Conservation (phyloP, 441 rosid genomes). For the Viola pubescens region DNA sequence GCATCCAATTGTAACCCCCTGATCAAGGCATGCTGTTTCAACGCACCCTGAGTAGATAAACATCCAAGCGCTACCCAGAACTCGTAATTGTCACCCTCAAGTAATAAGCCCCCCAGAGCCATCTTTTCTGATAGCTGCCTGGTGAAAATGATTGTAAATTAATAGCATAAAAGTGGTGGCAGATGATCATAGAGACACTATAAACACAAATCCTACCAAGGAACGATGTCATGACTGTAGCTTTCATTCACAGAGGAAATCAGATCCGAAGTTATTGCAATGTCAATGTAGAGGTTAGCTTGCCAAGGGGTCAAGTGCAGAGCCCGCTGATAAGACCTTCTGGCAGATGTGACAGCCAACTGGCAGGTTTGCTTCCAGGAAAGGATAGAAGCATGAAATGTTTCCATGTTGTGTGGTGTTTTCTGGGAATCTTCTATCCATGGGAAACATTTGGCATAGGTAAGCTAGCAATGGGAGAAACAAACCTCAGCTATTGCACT, state of each 20-base stretch:
- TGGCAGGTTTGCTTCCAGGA: slow-evolving; percentile 66
- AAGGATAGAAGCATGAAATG: slow-evolving; percentile 42
- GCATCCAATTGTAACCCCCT: slow-evolving; percentile 89
- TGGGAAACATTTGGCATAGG: slow-evolving; percentile 71
- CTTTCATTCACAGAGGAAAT: slow-evolving; percentile 42
- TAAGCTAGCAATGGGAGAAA: slow-evolving; percentile 45
- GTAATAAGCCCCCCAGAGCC: slow-evolving; percentile 75
- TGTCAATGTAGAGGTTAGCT: slow-evolving; percentile 69
- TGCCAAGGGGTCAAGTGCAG: slow-evolving; percentile 86
- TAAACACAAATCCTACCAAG: slow-evolving; percentile 47
- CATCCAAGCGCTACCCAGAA: slow-evolving; percentile 90
- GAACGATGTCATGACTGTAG: slow-evolving; percentile 22
- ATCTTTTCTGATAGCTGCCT: slow-evolving; percentile 90
- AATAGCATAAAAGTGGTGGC: slow-evolving; percentile 15
- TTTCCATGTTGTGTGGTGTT: slow-evolving; percentile 30
- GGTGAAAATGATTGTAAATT: slow-evolving; percentile 34
- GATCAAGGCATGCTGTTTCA: slow-evolving; percentile 80
- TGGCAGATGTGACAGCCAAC: slow-evolving; percentile 57
- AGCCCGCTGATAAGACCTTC: slow-evolving; percentile 70
- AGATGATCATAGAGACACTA: slow-evolving; percentile 18
- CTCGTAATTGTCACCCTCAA: slow-evolving; percentile 73
- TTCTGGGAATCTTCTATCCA: slow-evolving; percentile 43
- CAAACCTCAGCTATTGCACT: slow-evolving; percentile 11
- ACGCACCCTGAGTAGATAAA: slow-evolving; percentile 53
- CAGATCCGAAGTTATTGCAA: slow-evolving; percentile 66